Evolutionary conservation across 164 flowering plant species (phyloP), one percentile per base, ranked within the genome.

Genomic region (Tetracentron sinense): DNA sequence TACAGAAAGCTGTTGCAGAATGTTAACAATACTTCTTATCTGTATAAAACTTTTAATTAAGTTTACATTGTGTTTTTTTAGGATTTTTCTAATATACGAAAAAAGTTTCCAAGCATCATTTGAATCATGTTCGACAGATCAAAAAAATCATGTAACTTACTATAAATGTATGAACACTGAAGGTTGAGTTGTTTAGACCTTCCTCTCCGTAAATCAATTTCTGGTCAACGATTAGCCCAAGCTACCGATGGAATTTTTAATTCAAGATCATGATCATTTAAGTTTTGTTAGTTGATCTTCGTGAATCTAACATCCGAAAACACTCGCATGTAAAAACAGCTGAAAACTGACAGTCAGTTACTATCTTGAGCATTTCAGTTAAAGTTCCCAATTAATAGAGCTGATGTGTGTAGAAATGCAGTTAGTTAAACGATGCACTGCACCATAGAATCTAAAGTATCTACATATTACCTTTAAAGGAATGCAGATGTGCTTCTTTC

Each of bases 401-500:
- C 6, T 33, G 38, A n/a, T 33, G 8, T 33, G 38, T 33, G 38
- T 33, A 33, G 6, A 33, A 33, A 33, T 33, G 38, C 38, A 4
- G 4, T 33, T 33, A 33, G 38, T 4, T 33, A 8, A 21, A 23
- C 23, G 53, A 30, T 23, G 25, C 28, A 22, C 30, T 8, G 16
- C n/a, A 42, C 4, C 14, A 21, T 15, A 35, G 26, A 46, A 30
- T n/a, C 23, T 22, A 47, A 28, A 15, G 50, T 6, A 31, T 33
- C 33, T 0, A 33, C 42, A 35, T 27, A 25, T 56, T 75, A 88
- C 97, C 97, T 77, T 82, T 77, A 48, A 85, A 67, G 28, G 80
- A 80, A 76, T 87, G 89, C 69, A 88, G 55, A 75, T 90, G 89
- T 62, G 74, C 57, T 25, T 69, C 73, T 75, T 77, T 86, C 58